phyloP scores from a whole-genome alignment of 352 stramenopile genomes.

The Elongisporangium undulatum region DNA sequence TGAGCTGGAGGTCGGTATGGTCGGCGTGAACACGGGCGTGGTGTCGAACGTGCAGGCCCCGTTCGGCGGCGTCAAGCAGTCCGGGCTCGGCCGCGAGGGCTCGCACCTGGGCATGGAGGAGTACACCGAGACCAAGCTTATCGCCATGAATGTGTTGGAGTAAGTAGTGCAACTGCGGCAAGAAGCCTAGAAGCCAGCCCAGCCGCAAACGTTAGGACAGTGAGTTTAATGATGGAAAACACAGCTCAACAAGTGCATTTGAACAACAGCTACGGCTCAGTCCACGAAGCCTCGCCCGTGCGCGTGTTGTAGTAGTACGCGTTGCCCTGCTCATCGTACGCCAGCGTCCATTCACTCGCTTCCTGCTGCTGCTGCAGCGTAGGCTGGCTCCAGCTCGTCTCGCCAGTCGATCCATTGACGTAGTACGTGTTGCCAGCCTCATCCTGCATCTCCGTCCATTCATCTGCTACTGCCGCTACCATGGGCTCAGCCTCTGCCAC shows the following conservation, averaged over 20 bases:
- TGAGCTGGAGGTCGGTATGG: conserved; percentile 91
- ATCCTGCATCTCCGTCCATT: conserved; percentile 19
- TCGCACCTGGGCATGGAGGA: conserved; percentile 89
- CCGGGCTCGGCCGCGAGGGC: conserved; percentile 87
- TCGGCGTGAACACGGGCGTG: conserved; percentile 92
- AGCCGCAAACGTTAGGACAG: neutral
- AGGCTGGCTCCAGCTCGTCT: conserved; percentile 24
- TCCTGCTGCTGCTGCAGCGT: conserved; percentile 2
- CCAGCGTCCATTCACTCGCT: conserved; percentile 5
- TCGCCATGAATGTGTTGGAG: conserved; percentile 52
- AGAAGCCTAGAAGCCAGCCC: neutral
- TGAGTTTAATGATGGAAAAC: conserved; percentile 1
- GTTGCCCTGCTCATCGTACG: conserved; percentile 13
- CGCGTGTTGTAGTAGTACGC: conserved; percentile 40
- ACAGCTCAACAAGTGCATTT: conserved; percentile 1
- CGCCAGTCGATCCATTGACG: conserved; percentile 27
- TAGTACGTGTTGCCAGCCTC: conserved; percentile 30
- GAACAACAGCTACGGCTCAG: neutral
- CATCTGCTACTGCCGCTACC: neutral
- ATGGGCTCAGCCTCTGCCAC: neutral
- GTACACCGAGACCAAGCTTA: conserved; percentile 97
- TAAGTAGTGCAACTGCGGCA: conserved; percentile 11
- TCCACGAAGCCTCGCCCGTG: conserved; percentile 37
- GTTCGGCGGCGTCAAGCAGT: conserved; percentile 90
- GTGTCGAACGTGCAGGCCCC: conserved; percentile 87